Evolutionary conservation across 345 rosid species (phyloP), one percentile per base, ranked within the genome.

Genomic region (Clausena lansium): DNA sequence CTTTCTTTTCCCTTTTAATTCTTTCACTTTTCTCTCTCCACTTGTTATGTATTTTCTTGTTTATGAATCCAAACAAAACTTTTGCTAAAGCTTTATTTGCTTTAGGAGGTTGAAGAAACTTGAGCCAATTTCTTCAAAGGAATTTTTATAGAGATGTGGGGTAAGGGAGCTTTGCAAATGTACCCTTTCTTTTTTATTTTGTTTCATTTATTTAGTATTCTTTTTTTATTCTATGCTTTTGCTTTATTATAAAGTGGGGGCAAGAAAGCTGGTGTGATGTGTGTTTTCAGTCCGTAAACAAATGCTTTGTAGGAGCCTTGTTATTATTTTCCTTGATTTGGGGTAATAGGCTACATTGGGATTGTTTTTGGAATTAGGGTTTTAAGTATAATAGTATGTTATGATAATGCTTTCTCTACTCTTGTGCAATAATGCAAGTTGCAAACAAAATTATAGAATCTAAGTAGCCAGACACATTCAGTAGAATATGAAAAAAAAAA

Each of bases 201-300:
- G 68, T 71, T 79, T 82, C 73, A 67, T 64, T 82, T 68, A 55
- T 86, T 80, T 79, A 80, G 70, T 76, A 76, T 57, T 78, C 80
- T 73, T 80, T 76, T 78, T 76, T 82, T 78, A 78, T 84, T 70
- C 75, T 70, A 77, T 83, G 79, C 84, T 84, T 86, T 84, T 85
- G 83, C 87, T 85, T 86, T 87, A 77, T 84, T 73, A 80, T 68
- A 87, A 87, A 87, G 92, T 86, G 83, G 85, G 81, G 83, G 79
- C 78, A 80, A 68, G 79, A 86, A 84, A 85, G 86, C 77, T 81
- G 86, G 84, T 87, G 70, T 76, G 81, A 75, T 45, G 17, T 33
- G 78, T 78, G 74, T 76, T 78, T 81, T 78, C 81, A 79, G 75
- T 52, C 84, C 80, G 45, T 67, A 67, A 76, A 68, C 78, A 66